A percentile compares a stretch with the other conserved stretches of the same genome.
phyloP scores from a whole-genome alignment of 2,329 filamentous ascomycete genomes.

The Botrytis porri region DNA sequence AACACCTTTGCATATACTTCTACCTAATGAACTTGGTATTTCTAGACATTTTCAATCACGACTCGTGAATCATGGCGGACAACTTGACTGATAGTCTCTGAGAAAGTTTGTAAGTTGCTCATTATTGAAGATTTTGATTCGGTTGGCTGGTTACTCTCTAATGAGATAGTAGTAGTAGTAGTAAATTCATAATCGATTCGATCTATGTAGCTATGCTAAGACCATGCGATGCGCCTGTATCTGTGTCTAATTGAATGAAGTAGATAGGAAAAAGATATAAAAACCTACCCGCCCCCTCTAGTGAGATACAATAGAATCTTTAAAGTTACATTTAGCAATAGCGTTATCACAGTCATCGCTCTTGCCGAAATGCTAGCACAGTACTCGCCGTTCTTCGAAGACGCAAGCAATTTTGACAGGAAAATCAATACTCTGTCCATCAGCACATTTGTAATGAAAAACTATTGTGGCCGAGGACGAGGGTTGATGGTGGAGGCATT shows the following conservation, averaged over 20 bases:
- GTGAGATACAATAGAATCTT: fast-evolving
- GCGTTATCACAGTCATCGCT: not conserved
- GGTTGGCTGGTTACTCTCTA: not conserved
- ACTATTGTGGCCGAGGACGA: too few relatives aligned
- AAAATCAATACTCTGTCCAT: too few relatives aligned
- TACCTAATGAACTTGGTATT: not conserved
- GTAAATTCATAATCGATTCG: too few relatives aligned
- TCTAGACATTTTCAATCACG: not conserved
- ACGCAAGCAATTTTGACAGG: not conserved
- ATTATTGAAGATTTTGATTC: not conserved
- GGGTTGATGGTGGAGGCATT: too few relatives aligned
- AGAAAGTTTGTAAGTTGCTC: fast-evolving
- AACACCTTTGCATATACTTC: not conserved
- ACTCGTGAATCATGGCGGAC: not conserved
- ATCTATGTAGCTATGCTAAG: too few relatives aligned
- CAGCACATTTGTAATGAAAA: too few relatives aligned
- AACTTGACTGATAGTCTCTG: not conserved
- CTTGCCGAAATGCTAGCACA: not conserved
- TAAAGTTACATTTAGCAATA: not conserved
- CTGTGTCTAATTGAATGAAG: too few relatives aligned
- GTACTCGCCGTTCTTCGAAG: not conserved
- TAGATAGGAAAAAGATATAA: too few relatives aligned
- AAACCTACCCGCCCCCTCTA: too few relatives aligned
- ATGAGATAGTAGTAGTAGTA: too few relatives aligned
- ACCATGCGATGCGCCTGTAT: too few relatives aligned